Evolutionary conservation across 306 rosid species (phyloP), one percentile per base, ranked within the genome.

Genomic region (Prunus persica): DNA sequence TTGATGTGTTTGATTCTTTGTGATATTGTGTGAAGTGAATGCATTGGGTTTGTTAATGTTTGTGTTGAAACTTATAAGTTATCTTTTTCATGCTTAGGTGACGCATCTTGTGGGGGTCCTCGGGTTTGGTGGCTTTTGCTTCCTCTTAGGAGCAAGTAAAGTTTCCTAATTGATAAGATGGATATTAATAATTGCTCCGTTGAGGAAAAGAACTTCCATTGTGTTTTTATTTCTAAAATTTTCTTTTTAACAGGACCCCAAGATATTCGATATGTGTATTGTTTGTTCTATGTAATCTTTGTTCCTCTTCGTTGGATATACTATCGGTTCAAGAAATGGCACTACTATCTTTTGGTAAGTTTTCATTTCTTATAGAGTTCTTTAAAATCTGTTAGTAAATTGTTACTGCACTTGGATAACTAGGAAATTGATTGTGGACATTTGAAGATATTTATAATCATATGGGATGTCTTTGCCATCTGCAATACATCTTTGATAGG

Each of bases 241-340:
- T 56, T 57, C 49, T 69, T 16, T 79, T 67, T 80, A 25, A 67
- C 91, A 94, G 98, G 98, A 74, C 98, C 98, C 43, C 97, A 91
- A 79, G 97, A 88, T 71, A 87, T 83, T 72, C 93, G 89, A 24
- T 86, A 86, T 80, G 94, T 91, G 24, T 94, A 91, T 78, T 94
- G 96, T 83, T 72, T 91, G 78, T 94, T 94, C 89, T 94, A 38
- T 66, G n/a, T 94, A 75, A 87, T 79, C 68, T 94, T 94, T 78
- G 98, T 91, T 56, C 98, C 98, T 79, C 96, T 94, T 60, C 87
- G 97, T 65, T 94, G 98, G 98, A 91, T 91, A 83, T 91, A 89
- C 88, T 94, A 94, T 81, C 90, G 93, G 84, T 91, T 85, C 86
- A 91, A 88, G 91, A 94, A 94, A 85, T 94, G 96, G 97, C 98